Evolutionary conservation across 1,284 basidiomycete genomes (phyloP), one percentile per base, ranked within the genome.

Genomic region (Irpex rosettiformis): DNA sequence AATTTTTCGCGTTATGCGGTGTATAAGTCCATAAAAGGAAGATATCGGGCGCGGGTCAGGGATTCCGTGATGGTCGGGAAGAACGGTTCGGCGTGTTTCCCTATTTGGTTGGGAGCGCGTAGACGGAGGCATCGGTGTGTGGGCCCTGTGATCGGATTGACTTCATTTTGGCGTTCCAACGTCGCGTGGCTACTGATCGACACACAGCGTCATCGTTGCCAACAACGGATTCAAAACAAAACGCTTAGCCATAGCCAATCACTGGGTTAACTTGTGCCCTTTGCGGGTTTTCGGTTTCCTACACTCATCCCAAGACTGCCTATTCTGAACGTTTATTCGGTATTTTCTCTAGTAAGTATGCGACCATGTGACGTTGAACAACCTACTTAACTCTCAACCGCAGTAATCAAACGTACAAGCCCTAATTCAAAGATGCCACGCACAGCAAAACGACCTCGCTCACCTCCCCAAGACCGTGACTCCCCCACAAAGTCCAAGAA

Each of bases 401-500:
- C 16, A 52, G 16, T 27, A 3, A 28, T 28, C 21, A 16, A 28
- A 25, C 16, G 16, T 28, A 18, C 11, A 18, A 54, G 6, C n/a
- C 16, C 28, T 33, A 54, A 16, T 27, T 13, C 13, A 37, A 54
- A 33, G n/a, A 61, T 61, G 60, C 48, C 60, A 33, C n/a, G 30
- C 4, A 67, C 55, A 43, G 45, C 64, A 51, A 70, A 70, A 60
- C 64, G 70, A 37, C 48, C 65, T 11, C 69, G 63, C 24, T 68
- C 69, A n/a, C 60, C 62, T 21, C 57, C 51, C 25, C 25, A 27
- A 16, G n/a, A 61, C 2, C 59, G 62, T 2, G 30, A 43, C 13
- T 42, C 43, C 8, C 57, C 61, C 3, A 66, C 71, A 37, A 64
- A 71, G 55, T 66, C 75, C 4, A 84, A 83, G 70, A 84, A 84